Evolutionary conservation across 1,284 basidiomycete species (phyloP).

Genomic region (Puccinia horiana): DNA sequence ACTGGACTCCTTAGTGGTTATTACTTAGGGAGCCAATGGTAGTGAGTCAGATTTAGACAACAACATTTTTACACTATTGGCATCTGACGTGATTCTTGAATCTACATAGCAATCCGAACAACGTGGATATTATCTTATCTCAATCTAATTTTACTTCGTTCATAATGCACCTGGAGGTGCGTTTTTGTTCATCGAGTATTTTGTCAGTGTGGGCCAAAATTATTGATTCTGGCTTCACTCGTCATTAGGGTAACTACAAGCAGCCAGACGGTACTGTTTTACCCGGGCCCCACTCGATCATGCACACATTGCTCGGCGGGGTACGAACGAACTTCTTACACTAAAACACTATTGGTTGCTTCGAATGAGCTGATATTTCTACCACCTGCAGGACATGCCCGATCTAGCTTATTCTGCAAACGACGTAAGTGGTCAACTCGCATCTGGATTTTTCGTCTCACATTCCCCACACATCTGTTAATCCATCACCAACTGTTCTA

Average conservation of each 20-base stretch:
- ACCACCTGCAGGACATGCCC: constrained; percentile 18
- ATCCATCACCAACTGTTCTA: background rate
- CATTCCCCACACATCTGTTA: background rate
- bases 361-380: background rate
- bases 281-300: constrained; percentile 36
- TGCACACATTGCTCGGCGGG: constrained; percentile 35
- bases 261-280: background rate
- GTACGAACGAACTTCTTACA: constrained; percentile 1
- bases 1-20: constrained; percentile 7
- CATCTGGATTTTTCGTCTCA: background rate
- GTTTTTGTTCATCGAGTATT: background rate
- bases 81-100: background rate
- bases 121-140: background rate
- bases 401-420: constrained; percentile 32
- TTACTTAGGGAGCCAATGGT: constrained; percentile 38
- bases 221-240: background rate
- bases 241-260: constrained; percentile 10
- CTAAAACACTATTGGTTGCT: background rate
- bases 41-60: constrained; percentile 10
- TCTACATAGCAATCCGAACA: constrained; percentile 13
- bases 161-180: constrained; percentile 26
- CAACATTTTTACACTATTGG: background rate
- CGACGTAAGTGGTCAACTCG: constrained; percentile 21
- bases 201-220: background rate
- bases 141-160: constrained; percentile 25